Evolutionary conservation across 2,329 filamentous ascomycete species (phyloP).

Genomic region (Paraphoma sp.): DNA sequence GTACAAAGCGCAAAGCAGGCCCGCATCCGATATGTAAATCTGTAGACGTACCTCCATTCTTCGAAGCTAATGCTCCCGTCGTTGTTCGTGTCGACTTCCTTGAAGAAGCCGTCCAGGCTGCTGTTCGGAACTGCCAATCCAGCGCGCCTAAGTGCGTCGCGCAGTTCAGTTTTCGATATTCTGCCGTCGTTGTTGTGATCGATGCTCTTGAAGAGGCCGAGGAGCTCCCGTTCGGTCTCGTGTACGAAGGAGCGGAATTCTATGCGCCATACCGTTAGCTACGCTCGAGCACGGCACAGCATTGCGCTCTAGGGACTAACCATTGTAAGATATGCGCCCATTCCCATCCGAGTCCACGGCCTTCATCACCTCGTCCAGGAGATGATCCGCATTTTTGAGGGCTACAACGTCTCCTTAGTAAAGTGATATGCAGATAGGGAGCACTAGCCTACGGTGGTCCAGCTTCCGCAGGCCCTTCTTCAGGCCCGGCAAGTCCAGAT

Average conservation of each 20-base stretch:
- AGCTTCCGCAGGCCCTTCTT: constrained; percentile 85
- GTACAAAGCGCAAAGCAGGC: not conserved
- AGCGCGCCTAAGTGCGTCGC: constrained; percentile 75
- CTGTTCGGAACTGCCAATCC: constrained; percentile 79
- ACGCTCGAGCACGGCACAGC: not conserved
- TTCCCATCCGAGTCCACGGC: constrained; percentile 87
- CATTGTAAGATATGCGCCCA: constrained; percentile 88
- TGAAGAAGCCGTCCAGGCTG: constrained; percentile 84
- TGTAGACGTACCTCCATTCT: constrained; percentile 84
- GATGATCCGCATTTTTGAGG: constrained; percentile 87
- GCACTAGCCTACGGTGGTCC: constrained; percentile 77
- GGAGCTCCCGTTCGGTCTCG: constrained; percentile 83
- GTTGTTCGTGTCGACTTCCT: constrained; percentile 85
- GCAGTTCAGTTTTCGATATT: constrained; percentile 85
- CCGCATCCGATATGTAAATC: not conserved
- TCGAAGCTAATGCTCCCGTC: constrained; percentile 89
- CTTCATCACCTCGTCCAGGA: constrained; percentile 80
- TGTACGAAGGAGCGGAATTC: constrained; percentile 92
- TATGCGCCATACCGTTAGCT: constrained; percentile 46
- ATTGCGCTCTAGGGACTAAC: constrained; percentile 53
- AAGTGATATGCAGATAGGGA: constrained; percentile 5
- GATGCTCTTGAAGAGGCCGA: constrained; percentile 81
- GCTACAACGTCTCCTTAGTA: constrained; percentile 54
- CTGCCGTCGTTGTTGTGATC: constrained; percentile 85
- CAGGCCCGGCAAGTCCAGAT: constrained; percentile 83